Evolutionary conservation across 140 eudicot species (phyloP).

Genomic region (Cichorium intybus): DNA sequence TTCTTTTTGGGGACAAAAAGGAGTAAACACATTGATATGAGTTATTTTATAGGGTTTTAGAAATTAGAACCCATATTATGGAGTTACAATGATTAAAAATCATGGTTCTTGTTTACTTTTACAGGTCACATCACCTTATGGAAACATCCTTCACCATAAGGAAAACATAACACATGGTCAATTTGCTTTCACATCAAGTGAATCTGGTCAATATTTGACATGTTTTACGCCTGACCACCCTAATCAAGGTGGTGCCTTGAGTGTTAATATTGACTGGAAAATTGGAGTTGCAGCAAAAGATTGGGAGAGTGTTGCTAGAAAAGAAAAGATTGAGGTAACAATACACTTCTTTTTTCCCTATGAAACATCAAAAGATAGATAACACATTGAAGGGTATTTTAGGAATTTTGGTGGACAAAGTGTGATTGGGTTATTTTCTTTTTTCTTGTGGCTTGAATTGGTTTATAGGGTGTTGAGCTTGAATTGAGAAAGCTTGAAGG

Average conservation of each 20-base stretch:
- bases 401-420: not conserved
- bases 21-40: not conserved
- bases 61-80: too few species aligned
- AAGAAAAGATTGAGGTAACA: slow-evolving; percentile 77
- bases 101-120: slow-evolving; percentile 1
- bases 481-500: slow-evolving; percentile 95
- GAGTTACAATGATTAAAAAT: not conserved
- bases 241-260: slow-evolving; percentile 47
- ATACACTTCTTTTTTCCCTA: not conserved
- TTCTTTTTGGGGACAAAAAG: slow-evolving; percentile 11
- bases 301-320: slow-evolving; percentile 86
- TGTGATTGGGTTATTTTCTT: too few species aligned
- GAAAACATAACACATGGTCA: slow-evolving; percentile 73
- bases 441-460: slow-evolving; percentile 8
- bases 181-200: slow-evolving; percentile 81
- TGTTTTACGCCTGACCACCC: slow-evolving; percentile 63
- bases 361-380: not conserved
- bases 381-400: not conserved
- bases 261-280: slow-evolving; percentile 81
- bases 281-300: slow-evolving; percentile 87
- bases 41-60: too few species aligned
- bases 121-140: slow-evolving; percentile 86
- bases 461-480: slow-evolving; percentile 81
- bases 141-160: slow-evolving; percentile 52
- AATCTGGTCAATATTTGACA: slow-evolving; percentile 67